Evolutionary conservation across 2,329 filamentous ascomycete species (phyloP).

Genomic region (Fusarium metavorans): DNA sequence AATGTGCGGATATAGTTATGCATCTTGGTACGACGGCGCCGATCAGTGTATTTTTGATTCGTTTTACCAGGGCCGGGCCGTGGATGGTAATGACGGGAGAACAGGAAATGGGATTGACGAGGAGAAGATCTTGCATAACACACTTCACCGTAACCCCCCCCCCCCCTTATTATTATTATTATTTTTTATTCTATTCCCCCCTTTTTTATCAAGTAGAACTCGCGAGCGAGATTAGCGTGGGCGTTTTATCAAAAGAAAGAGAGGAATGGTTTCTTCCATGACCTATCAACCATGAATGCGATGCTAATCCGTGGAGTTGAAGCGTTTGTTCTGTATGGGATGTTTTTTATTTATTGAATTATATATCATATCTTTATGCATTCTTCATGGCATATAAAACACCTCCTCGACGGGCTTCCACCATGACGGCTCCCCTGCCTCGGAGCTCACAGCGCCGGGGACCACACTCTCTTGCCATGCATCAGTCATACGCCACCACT

Average conservation of each 20-base stretch:
- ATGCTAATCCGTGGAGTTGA: not conserved
- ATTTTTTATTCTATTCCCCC: slow-evolving; percentile 24
- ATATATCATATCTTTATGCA: not conserved
- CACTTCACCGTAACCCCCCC: slow-evolving; percentile 34
- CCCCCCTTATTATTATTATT: too few species aligned
- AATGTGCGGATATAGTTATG: slow-evolving; percentile 34
- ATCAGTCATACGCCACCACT: slow-evolving; percentile 88
- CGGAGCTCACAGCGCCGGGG: slow-evolving; percentile 68
- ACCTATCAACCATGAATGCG: slow-evolving; percentile 29
- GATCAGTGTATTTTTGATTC: slow-evolving; percentile 24
- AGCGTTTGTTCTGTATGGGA: not conserved
- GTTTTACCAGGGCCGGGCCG: slow-evolving; percentile 25
- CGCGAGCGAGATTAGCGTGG: slow-evolving; percentile 46
- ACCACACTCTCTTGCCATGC: slow-evolving; percentile 76
- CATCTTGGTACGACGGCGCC: slow-evolving; percentile 29
- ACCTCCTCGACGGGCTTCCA: slow-evolving; percentile 78
- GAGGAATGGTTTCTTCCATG: slow-evolving; percentile 34
- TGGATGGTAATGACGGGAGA: slow-evolving; percentile 39
- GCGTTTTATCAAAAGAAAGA: slow-evolving; percentile 44
- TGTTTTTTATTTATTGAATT: not conserved
- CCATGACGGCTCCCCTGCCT: slow-evolving; percentile 72
- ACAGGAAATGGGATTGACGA: slow-evolving; percentile 30
- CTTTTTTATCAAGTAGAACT: slow-evolving; percentile 43
- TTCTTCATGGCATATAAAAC: slow-evolving; percentile 67
- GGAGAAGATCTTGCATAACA: slow-evolving; percentile 43